Base-by-base conservation (phyloP, 257 asterid genomes). In the Ajuga chamaepitys region DNA sequence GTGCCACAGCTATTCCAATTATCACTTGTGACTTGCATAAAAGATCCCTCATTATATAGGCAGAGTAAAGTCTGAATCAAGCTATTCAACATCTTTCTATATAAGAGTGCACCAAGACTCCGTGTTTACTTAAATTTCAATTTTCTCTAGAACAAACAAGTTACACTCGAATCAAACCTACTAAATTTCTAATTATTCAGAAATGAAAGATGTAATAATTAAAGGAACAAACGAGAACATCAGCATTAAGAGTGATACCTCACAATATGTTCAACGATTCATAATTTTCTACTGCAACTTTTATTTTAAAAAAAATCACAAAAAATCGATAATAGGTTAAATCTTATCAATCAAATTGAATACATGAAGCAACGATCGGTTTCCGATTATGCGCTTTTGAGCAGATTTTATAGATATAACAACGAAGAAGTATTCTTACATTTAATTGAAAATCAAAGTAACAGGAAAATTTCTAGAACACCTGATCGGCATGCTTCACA, bases 401-500 rank as follows among this genome's bases (percentile, higher is more conserved):
- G 46, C 68, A 28, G 17, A 45, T 41, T 18, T 13, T 16, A 57
- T 5, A 11, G 9, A 4, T 21, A 11, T 5, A 10, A 28, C 45
- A 2, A 32, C 48, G 32, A 54, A 67, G 17, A 45, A 42, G n/a
- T 26, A 20, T 68, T 24, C 14, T n/a, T 28, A 22, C n/a, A 1
- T 17, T 11, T 21, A 5, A 58, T 32, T 18, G 32, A 24, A 47
- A 18, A 47, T 48, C 25, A 35, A 52, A 66, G 14, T 10, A 17
- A 40, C 8, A 40, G n/a, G 3, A 10, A 48, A 63, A 11, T 17
- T 12, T 9, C 4, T 17, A 32, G 26, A n/a, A 21, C 40, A 61
- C 75, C 81, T 75, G 63, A 68, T 28, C 46, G 61, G 41, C 70
- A 51, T 16, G 54, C 34, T 57, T 62, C 18, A 34, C 2, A n/a